Evolutionary conservation across 208 protist genomes (phyloP).

Genomic region (Trichomonas gallinae): DNA sequence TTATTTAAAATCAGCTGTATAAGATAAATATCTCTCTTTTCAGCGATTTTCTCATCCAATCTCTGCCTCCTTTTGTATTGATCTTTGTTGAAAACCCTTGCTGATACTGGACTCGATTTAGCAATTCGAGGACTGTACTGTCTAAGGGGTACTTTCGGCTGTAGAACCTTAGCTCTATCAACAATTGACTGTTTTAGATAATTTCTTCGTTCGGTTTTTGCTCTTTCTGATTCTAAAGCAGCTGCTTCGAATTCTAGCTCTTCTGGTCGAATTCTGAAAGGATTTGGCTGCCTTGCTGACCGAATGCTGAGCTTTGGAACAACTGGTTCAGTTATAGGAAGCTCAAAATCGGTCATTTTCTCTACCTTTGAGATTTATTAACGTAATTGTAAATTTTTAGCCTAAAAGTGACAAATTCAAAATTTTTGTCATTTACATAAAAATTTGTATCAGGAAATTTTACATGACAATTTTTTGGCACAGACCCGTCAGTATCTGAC

Average conservation of each 20-base stretch:
- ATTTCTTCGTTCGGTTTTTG: background rate
- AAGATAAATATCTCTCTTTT: background rate
- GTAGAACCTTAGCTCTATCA: background rate
- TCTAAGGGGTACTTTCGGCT: background rate
- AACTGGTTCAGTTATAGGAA: background rate
- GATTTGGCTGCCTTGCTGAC: background rate
- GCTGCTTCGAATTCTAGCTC: background rate
- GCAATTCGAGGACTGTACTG: background rate
- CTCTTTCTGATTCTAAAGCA: background rate
- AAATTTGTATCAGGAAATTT: too few relatives aligned
- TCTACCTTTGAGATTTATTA: background rate
- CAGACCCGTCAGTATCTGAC: too few relatives aligned
- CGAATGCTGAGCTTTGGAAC: background rate
- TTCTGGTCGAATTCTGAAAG: background rate
- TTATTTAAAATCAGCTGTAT: background rate
- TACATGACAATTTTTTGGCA: too few relatives aligned
- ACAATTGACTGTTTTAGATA: background rate
- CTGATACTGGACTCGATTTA: background rate
- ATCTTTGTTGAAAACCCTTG: background rate
- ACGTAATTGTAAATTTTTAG: too few relatives aligned
- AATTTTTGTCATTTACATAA: too few relatives aligned
- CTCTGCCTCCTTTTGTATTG: background rate
- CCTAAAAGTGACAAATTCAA: too few relatives aligned
- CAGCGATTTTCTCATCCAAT: background rate
- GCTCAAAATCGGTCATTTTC: background rate